phyloP scores from a whole-genome alignment of 2,329 filamentous ascomycete species.

The Ophiostoma angusticollis region DNA sequence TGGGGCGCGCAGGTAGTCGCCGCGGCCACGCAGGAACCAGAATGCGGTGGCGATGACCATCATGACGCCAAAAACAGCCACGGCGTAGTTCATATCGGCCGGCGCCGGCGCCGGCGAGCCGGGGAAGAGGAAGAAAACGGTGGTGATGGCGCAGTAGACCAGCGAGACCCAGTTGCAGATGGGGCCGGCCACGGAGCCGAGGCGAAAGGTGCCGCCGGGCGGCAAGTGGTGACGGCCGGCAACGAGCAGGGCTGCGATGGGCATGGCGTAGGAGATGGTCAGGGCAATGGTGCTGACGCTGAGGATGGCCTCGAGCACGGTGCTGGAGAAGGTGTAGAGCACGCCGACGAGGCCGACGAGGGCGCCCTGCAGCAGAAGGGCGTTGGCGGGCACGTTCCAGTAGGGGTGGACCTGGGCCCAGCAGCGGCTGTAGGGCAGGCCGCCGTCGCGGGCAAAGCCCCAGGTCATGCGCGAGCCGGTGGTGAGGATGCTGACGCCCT shows the following conservation, averaged over 20 bases:
- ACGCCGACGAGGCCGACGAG: constrained; percentile 10
- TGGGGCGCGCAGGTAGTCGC: constrained; percentile 8
- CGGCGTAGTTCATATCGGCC: constrained; percentile 13
- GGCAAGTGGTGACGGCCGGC: constrained; percentile 41
- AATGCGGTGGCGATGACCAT: constrained; percentile 11
- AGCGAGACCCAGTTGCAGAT: constrained; percentile 10
- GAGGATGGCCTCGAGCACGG: constrained; percentile 39
- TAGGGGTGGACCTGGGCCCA: constrained; percentile 25
- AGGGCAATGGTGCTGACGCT: constrained; percentile 44
- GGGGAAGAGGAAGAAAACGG: constrained; percentile 13
- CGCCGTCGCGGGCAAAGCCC: constrained; percentile 34
- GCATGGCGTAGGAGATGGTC: constrained; percentile 38
- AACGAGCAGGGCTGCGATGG: constrained; percentile 33
- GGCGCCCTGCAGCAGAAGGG: constrained; percentile 6
- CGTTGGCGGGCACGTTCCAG: constrained; percentile 26
- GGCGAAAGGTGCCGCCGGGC: constrained; percentile 17
- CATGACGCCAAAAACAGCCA: constrained; percentile 13
- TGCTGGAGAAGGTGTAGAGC: constrained; percentile 39
- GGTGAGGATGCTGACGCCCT: constrained; percentile 22
- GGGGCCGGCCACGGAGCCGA: constrained; percentile 7
- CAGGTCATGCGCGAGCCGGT: constrained; percentile 25
- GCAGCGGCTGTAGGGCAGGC: constrained; percentile 27
- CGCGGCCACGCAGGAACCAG: constrained; percentile 11
- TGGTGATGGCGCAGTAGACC: constrained; percentile 11
- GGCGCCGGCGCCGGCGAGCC: constrained; percentile 9